A percentile compares a stretch with the other conserved stretches of the same genome.
Evolutionary conservation across 2,329 filamentous ascomycete species (phyloP).

Genomic region (Rhytidhysteron rufulum): DNA sequence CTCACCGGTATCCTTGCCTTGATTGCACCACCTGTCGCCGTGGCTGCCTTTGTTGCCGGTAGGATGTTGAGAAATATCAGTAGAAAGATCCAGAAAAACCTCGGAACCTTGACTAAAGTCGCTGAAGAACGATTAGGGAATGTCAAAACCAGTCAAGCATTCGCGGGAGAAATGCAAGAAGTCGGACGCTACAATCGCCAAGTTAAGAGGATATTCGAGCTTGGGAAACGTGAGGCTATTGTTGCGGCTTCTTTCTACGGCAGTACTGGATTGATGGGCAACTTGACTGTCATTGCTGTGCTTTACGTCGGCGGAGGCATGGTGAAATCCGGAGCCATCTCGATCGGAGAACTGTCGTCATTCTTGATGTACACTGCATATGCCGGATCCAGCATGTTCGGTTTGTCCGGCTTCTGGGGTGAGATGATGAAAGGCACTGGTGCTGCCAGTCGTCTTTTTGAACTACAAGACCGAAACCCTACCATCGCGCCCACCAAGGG

Average conservation of each 20-base stretch:
- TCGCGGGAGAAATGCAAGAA: constrained; percentile 89
- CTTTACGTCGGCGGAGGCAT: constrained; percentile 87
- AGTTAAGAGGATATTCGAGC: constrained; percentile 83
- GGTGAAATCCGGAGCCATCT: constrained; percentile 81
- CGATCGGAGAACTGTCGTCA: constrained; percentile 85
- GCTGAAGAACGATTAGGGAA: constrained; percentile 97
- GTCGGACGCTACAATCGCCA: constrained; percentile 88
- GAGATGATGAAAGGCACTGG: constrained; percentile 99
- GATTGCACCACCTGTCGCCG: constrained; percentile 85
- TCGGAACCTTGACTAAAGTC: constrained; percentile 92
- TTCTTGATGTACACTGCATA: constrained; percentile 99
- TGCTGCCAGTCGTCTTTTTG: constrained; percentile 91
- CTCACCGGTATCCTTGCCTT: constrained; percentile 81
- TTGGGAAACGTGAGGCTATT: constrained; percentile 82
- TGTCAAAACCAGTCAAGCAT: constrained; percentile 93
- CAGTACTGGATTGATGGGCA: constrained; percentile 83
- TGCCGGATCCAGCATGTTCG: constrained; percentile 81
- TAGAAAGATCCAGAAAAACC: constrained; percentile 86
- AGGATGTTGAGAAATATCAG: constrained; percentile 84
- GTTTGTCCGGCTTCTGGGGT: constrained; percentile 92
- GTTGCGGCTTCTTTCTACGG: constrained; percentile 90
- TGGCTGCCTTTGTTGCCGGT: constrained; percentile 89
- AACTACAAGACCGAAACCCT: constrained; percentile 85
- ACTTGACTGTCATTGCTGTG: constrained; percentile 90
- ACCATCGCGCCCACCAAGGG: constrained; percentile 86